A percentile compares a stretch with the other conserved stretches of the same genome.
Conservation (phyloP, 139 green algal genomes). For the Pleodorina starrii region DNA sequence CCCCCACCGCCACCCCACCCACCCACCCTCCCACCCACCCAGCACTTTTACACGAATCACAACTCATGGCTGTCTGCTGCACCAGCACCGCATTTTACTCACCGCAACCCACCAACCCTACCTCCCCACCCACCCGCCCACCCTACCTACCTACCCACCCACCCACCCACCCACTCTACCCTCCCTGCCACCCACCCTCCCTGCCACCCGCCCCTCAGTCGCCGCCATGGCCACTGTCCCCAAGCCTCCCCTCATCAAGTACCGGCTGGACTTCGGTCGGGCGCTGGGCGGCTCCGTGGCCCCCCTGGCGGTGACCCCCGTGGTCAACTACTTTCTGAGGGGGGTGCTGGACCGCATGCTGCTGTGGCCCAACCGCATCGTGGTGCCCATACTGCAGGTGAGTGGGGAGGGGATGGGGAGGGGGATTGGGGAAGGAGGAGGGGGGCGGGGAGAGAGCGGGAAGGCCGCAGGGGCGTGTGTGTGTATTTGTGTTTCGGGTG, state of each 20-base stretch:
- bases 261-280: constrained; percentile 70
- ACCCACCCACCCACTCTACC: too few species aligned
- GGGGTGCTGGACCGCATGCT: constrained; percentile 60
- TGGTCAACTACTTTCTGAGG: constrained; percentile 66
- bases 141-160: too few species aligned
- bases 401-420: not conserved
- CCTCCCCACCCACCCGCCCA: too few species aligned
- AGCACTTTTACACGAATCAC: too few species aligned
- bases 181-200: too few species aligned
- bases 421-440: not conserved
- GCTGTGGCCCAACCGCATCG: constrained; percentile 70
- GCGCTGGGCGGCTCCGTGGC: constrained; percentile 55
- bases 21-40: too few species aligned
- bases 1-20: too few species aligned
- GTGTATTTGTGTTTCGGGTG: not conserved
- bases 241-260: constrained; percentile 65
- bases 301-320: constrained; percentile 53
- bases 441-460: not conserved
- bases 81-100: too few species aligned
- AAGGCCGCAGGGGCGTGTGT: not conserved
- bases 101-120: too few species aligned
- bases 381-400: constrained; percentile 51
- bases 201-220: constrained; percentile 44
- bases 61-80: too few species aligned
- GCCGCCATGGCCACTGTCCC: constrained; percentile 53